phyloP scores from a whole-genome alignment of 768 basidiomycete species.

The Astraeus odoratus region DNA sequence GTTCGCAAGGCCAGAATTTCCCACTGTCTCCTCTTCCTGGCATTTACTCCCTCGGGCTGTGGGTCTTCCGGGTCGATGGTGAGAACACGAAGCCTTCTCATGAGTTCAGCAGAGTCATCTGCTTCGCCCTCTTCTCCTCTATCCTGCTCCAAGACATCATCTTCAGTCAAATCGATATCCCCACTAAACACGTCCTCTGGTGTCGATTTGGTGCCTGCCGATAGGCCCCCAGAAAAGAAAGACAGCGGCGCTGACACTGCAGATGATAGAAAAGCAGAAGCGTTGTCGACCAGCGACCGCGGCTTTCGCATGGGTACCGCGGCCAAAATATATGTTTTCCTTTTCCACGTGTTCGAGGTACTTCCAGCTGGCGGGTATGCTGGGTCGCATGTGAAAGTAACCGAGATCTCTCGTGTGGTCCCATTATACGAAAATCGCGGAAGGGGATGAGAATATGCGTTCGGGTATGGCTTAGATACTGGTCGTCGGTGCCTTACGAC shows the following conservation, averaged over 20 bases:
- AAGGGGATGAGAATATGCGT: constrained; percentile 66
- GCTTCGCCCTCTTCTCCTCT: constrained; percentile 71
- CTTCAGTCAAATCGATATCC: constrained; percentile 66
- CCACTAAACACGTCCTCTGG: constrained; percentile 64
- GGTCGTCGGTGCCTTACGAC: constrained; percentile 76
- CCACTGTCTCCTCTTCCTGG: constrained; percentile 42
- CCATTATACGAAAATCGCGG: constrained; percentile 60
- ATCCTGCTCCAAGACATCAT: constrained; percentile 76
- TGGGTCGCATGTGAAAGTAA: constrained; percentile 59
- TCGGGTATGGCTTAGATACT: constrained; percentile 71
- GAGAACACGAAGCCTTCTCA: constrained; percentile 51
- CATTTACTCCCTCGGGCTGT: constrained; percentile 24
- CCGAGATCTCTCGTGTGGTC: constrained; percentile 50
- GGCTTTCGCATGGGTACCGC: constrained; percentile 65
- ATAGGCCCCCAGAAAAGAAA: constrained; percentile 36
- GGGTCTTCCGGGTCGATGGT: constrained; percentile 38
- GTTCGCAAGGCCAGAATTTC: constrained; percentile 38
- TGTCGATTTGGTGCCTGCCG: constrained; percentile 34
- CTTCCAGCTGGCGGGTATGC: constrained; percentile 40
- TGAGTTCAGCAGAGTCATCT: constrained; percentile 59
- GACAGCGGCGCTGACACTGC: constrained; percentile 56
- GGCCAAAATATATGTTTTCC: constrained; percentile 54
- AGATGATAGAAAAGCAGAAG: constrained; percentile 56
- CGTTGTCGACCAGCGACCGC: constrained; percentile 63
- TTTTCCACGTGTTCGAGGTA: constrained; percentile 45